Percentiles rank a stretch among this genome's conserved stretches.
phyloP scores from a whole-genome alignment of 768 basidiomycete genomes.

The Rhizopogon rudus region DNA sequence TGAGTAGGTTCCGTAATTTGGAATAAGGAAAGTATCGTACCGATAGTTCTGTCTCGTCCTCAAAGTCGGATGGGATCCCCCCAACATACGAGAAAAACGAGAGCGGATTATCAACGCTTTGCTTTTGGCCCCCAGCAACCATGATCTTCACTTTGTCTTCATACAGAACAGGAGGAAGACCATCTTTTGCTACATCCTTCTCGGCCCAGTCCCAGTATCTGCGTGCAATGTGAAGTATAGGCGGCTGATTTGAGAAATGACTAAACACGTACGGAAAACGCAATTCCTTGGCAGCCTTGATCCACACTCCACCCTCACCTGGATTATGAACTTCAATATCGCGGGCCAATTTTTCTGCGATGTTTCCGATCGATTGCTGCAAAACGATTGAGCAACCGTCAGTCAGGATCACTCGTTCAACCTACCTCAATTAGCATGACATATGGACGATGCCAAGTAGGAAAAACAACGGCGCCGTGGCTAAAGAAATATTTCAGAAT shows the following conservation, averaged over 20 bases:
- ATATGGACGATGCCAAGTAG: constrained; percentile 24
- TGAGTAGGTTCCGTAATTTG: background rate
- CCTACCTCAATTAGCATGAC: constrained; percentile 22
- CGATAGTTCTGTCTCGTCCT: background rate
- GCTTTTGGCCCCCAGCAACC: constrained; percentile 1
- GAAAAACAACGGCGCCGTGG: constrained; percentile 16
- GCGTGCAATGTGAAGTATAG: background rate
- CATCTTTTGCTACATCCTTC: constrained; percentile 10
- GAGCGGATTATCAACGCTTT: constrained; percentile 16
- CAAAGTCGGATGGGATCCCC: constrained; percentile 16
- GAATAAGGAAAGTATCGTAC: constrained; percentile 4
- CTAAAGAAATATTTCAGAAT: constrained; percentile 4
- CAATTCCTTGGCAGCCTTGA: constrained; percentile 15
- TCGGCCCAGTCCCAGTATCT: constrained; percentile 28
- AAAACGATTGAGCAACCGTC: background rate
- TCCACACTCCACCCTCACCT: constrained; percentile 14
- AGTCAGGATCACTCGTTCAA: background rate
- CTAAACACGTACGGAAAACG: constrained; percentile 21
- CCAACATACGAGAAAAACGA: constrained; percentile 9
- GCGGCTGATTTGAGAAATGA: background rate
- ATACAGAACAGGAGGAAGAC: constrained; percentile 18
- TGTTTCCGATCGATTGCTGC: constrained; percentile 24
- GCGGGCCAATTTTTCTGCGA: constrained; percentile 17
- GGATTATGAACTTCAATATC: constrained; percentile 18
- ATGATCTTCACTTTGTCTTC: constrained; percentile 8